Conservation (phyloP, 371 early-diverging fungal genomes). For the Scutellospora calospora region DNA sequence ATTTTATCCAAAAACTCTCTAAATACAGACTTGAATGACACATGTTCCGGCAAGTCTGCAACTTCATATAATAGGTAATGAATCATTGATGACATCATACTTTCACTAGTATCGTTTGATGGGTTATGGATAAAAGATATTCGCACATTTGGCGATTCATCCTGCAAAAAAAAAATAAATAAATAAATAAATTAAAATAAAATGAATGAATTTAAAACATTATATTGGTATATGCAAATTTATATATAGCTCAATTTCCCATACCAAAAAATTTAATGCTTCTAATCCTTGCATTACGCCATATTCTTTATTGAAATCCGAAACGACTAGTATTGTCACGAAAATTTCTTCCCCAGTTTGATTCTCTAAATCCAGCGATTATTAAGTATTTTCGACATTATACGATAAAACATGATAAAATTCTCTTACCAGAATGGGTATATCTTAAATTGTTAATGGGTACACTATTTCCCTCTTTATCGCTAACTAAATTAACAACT, state of each 20-base stretch:
- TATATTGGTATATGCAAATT: not conserved
- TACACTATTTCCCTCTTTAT: constrained; percentile 1
- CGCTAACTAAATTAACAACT: constrained; percentile 52
- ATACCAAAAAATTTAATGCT: constrained; percentile 56
- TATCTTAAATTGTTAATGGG: constrained; percentile 10
- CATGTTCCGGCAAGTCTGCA: not conserved
- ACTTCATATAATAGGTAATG: constrained; percentile 39
- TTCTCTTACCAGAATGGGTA: not conserved
- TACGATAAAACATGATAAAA: not conserved
- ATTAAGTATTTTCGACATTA: not conserved
- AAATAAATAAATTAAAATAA: not conserved
- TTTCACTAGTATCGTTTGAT: not conserved
- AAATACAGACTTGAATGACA: not conserved
- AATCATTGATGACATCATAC: constrained; percentile 38
- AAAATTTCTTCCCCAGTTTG: constrained; percentile 45
- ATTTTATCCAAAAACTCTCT: not conserved
- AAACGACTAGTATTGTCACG: constrained; percentile 59
- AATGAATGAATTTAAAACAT: not conserved
- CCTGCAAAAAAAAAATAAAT: not conserved
- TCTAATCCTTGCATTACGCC: constrained; percentile 62
- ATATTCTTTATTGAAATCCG: constrained; percentile 61
- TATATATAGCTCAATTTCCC: no score
- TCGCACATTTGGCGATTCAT: constrained; percentile 15
- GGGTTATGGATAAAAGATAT: constrained; percentile 44
- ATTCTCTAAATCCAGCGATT: constrained; percentile 8